Conservation (phyloP, 2,329 filamentous ascomycete species). For the Graphiopsis chlorocephala region DNA sequence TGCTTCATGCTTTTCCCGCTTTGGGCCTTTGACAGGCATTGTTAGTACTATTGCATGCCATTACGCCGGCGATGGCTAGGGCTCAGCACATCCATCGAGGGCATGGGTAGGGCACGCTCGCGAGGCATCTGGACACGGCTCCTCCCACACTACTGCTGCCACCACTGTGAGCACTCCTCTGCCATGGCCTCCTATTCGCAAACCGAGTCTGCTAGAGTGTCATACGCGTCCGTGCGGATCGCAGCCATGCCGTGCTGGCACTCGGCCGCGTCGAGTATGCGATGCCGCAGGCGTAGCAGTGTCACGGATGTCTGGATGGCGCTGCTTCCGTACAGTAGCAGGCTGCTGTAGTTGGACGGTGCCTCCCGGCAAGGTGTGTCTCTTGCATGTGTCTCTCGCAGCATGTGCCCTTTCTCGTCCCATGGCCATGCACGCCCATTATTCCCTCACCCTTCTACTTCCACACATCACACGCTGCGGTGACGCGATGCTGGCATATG, state of each 20-base stretch:
- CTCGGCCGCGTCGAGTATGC: background rate
- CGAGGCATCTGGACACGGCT: background rate
- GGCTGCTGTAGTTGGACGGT: background rate
- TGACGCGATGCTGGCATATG: background rate
- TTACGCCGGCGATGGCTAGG: background rate
- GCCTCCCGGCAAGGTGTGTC: background rate
- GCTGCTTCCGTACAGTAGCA: background rate
- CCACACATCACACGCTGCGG: background rate
- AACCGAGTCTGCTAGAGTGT: background rate
- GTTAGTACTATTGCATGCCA: background rate
- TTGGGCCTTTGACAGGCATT: slow-evolving; percentile 3
- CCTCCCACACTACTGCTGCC: background rate
- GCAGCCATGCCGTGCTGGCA: background rate
- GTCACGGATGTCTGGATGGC: background rate
- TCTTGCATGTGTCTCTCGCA: no score
- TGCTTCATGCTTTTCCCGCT: slow-evolving; percentile 3
- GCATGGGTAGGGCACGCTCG: background rate
- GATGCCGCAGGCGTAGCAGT: background rate
- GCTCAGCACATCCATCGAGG: background rate
- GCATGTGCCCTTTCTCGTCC: background rate
- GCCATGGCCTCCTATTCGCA: background rate
- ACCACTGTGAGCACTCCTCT: background rate
- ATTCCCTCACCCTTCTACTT: background rate
- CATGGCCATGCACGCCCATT: background rate
- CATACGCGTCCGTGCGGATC: background rate